These are phyloP conservation scores for Solanum bulbocastanum DNA, from an alignment of 257 asterid genomes.

Conservation along the genomic window DNA sequence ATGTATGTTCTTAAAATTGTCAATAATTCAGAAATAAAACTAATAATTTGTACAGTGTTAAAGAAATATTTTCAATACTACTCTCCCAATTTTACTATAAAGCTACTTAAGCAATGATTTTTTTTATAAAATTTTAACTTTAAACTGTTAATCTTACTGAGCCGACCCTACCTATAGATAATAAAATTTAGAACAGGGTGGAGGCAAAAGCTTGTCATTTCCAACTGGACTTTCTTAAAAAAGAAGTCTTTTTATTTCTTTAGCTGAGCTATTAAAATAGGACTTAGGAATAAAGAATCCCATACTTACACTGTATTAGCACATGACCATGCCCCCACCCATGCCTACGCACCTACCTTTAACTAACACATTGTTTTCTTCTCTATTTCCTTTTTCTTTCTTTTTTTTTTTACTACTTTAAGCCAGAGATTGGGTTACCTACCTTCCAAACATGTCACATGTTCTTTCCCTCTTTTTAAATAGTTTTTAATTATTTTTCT, in stretches of 20 bases:
- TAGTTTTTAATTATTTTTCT: neutral
- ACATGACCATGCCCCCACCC: constrained; percentile 3
- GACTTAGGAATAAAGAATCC: neutral
- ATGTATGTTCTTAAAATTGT: accelerated
- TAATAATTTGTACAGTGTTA: too few relatives aligned
- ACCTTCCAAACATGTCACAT: constrained; percentile 11
- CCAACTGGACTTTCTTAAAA: neutral
- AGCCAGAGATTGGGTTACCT: constrained; percentile 2
- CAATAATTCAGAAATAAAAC: too few relatives aligned
- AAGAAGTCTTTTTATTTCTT: neutral
- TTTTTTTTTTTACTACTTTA: neutral
- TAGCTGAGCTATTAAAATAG: neutral
- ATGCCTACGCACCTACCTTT: neutral
- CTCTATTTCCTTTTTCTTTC: neutral
- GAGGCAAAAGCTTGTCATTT: neutral
- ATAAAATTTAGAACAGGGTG: neutral
- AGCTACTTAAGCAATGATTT: too few relatives aligned
- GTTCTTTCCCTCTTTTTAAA: neutral
- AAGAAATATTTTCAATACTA: too few relatives aligned
- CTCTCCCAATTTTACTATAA: too few relatives aligned
- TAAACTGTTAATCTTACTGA: too few relatives aligned
- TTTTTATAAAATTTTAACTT: too few relatives aligned
- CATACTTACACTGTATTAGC: constrained; percentile 5
- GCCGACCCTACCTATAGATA: neutral
- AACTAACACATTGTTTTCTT: constrained; percentile 3